phyloP scores from a whole-genome alignment of 441 rosid genomes.

The Breynia disticha region DNA sequence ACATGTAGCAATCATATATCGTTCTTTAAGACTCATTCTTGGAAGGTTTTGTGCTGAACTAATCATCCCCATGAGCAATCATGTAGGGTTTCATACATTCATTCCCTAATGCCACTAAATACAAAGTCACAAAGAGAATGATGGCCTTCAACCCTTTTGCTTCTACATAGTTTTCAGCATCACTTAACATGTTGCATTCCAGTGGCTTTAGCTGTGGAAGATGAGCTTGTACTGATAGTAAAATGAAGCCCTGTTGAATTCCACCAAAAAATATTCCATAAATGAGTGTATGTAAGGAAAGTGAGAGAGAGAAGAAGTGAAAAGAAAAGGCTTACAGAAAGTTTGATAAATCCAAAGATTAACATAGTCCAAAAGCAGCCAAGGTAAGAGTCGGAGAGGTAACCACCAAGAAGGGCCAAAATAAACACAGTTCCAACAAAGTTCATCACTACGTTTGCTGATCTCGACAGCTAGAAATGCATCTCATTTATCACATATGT shows the following conservation, averaged over 20 bases:
- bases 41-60: constrained; percentile 52
- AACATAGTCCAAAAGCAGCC: constrained; percentile 87
- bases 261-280: not conserved
- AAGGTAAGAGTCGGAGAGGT: constrained; percentile 73
- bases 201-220: constrained; percentile 71
- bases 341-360: constrained; percentile 74
- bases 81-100: constrained; percentile 88
- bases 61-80: constrained; percentile 88
- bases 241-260: constrained; percentile 53
- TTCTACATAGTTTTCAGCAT: constrained; percentile 38
- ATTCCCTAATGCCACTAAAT: constrained; percentile 80
- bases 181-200: constrained; percentile 36
- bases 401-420: constrained; percentile 74
- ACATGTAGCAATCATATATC: too few species aligned
- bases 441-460: constrained; percentile 78
- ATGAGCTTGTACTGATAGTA: constrained; percentile 78
- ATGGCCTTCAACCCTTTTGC: constrained; percentile 62
- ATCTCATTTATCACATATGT: constrained; percentile 80
- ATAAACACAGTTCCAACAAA: constrained; percentile 76
- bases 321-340: constrained; percentile 43
- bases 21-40: too few species aligned
- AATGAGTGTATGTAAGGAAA: too few species aligned
- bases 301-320: not conserved
- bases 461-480: constrained; percentile 62
- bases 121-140: constrained; percentile 61